Base-by-base conservation (phyloP, 192 early-diverging fungal species). In the Linnemannia elongata region DNA sequence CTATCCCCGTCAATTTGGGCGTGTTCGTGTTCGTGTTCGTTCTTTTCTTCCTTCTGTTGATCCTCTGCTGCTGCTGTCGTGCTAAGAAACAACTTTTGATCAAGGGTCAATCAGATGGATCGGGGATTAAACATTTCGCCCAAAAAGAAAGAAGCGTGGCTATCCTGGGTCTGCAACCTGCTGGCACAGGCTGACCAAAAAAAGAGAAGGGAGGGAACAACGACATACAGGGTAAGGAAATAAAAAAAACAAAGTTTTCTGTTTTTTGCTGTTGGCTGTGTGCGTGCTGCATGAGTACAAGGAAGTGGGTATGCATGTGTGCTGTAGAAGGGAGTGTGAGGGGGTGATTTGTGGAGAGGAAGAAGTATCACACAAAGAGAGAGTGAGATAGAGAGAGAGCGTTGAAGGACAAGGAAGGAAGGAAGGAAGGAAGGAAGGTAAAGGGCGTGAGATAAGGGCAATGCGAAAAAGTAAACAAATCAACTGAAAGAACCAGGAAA, bases 101-200 rank as follows among this genome's bases (percentile, higher is more conserved):
- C 49, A 52, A 17, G 17, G 12, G 27, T 30, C 60, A 66, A 66
- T 66, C 1, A 66, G 60, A 66, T 66, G 33, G 60, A 57, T 66
- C 60, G 60, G 60, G 10, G 30, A 33, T 66, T 66, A 33, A 66
- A 66, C 1, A 66, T 15, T 66, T 66, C 60, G 30, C 60, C 60
- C 60, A 66, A 24, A 18, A n/a, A 24, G 2, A 18, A 30, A n/a
- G 57, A n/a, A n/a, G 55, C 55, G n/a, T 60, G 55, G 24, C 27
- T 0, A n/a, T 7, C n/a, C 1, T 27, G n/a, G n/a, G n/a, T n/a
- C n/a, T n/a, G n/a, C n/a, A n/a, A n/a, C n/a, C n/a, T n/a, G n/a
- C n/a, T n/a, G n/a, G n/a, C n/a, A n/a, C n/a, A n/a, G 27, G 60
- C 60, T 66, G 60, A 66, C 60, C 60, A 66, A 66, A 30, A 63